Evolutionary conservation across 1,139 yeast genomes (phyloP).

Genomic region (Candida buenavistaensis): DNA sequence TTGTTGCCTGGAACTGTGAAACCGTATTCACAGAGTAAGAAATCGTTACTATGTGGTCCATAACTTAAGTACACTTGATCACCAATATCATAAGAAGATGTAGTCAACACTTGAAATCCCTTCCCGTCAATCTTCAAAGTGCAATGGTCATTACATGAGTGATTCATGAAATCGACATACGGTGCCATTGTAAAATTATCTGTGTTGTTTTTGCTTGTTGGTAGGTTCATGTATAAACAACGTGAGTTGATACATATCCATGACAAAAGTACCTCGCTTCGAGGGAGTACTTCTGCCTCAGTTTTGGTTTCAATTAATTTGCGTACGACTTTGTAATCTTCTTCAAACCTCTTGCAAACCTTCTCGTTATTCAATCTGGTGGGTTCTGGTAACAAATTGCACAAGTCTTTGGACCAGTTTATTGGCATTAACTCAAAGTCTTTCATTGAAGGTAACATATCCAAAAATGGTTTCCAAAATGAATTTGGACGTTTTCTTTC

Average conservation of each 20-base stretch:
- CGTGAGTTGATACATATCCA: constrained; percentile 92
- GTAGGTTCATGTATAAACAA: constrained; percentile 76
- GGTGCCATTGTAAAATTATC: constrained; percentile 93
- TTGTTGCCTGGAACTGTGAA: constrained; percentile 58
- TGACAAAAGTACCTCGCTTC: constrained; percentile 51
- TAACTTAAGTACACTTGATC: constrained; percentile 74
- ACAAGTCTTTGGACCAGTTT: constrained; percentile 44
- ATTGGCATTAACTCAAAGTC: constrained; percentile 55
- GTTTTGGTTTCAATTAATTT: constrained; percentile 20
- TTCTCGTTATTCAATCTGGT: constrained; percentile 32
- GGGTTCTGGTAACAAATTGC: constrained; percentile 40
- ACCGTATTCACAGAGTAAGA: constrained; percentile 84
- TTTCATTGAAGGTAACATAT: constrained; percentile 50
- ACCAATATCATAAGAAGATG: constrained; percentile 32
- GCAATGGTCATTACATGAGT: constrained; percentile 58
- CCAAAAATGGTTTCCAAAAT: constrained; percentile 66
- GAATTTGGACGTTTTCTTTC: constrained; percentile 46
- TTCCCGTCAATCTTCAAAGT: constrained; percentile 42
- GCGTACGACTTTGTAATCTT: constrained; percentile 35
- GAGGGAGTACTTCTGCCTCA: constrained; percentile 12
- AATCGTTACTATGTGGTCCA: constrained; percentile 86
- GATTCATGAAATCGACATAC: constrained; percentile 84
- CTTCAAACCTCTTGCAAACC: constrained; percentile 37
- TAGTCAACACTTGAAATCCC: constrained; percentile 55
- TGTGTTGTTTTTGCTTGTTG: constrained; percentile 44